Base-by-base conservation (phyloP, 805 yeast species). In the Teunomyces atbi region DNA sequence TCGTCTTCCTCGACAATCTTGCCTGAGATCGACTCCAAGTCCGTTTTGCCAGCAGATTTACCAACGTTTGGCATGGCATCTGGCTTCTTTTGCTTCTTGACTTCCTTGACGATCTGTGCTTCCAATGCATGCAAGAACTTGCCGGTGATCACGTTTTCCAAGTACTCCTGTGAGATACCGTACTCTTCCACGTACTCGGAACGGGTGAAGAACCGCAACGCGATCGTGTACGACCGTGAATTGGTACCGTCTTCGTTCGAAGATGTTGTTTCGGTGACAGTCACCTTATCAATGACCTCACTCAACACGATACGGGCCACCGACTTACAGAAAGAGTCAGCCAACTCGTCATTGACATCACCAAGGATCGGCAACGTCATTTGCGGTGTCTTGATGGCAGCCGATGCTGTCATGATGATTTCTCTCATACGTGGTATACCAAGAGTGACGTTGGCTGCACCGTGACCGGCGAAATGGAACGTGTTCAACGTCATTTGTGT, bases 361-460 rank as follows among this genome's bases (percentile, higher is more conserved):
- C 76, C 71, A 60, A 81, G 73, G 40, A 94, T 77, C 21, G 99
- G 99, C 57, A 94, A 74, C 3, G 94, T 82, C 99, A 94, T 94
- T 73, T 94, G 98, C 38, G 99, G 99, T n/a, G 99, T 94, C 74
- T 89, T 89, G 62, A 94, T 94, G 41, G 86, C 72, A 18, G 96
- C 83, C 49, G 97, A 89, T 16, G 99, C 99, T 10, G 99, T 95
- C 99, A 94, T 94, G 65, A 94, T 90, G 68, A 94, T 94, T 79
- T 94, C 99, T 82, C 99, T 86, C 89, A 94, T 84, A 82, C 99
- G 96, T 35, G 99, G 99, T 64, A 94, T 94, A 86, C 99, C 99
- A 60, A 94, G 78, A 0, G 99, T 94, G 54, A 94, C 99, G 71
- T 94, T 94, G 39, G 99, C 99, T 48, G 99, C 99, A 82, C 99